Evolutionary conservation across 164 flowering plant genomes (phyloP), one percentile per base, ranked within the genome.

Genomic region (Nymphaea colorata): DNA sequence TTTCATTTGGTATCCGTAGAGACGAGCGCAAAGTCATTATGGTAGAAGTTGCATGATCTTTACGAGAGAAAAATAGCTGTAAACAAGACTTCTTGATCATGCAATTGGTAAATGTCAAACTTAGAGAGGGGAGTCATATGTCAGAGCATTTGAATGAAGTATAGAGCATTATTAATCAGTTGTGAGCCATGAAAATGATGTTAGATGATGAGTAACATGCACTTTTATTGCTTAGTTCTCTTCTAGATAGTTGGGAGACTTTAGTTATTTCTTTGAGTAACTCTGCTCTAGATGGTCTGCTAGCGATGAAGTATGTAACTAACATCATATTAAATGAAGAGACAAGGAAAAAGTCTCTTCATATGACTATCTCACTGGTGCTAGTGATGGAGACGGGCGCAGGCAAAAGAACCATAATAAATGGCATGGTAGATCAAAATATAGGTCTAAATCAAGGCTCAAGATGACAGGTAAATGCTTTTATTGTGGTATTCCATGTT

Each of bases 111-210:
- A 62, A 62, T 62, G 1, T 62, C n/a, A 62, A 62, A 1, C 18
- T 12, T 18, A 62, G 18, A 62, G 17, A 18, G 2, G 64, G 25
- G 8, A 14, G 8, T 7, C 7, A 2, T 62, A 2, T 62, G 8
- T 14, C 25, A 62, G 36, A 62, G 64, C 64, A 62, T 62, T 62
- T 62, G 36, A 62, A 62, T 62, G 64, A 62, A 7, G 7, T 62
- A 6, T 18, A 62, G 18, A 62, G 1, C 25, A 62, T 62, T 1
- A 7, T 62, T 6, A 62, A 62, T 62, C 64, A 62, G 8, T 25
- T 62, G 1, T 62, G 2, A 6, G 12, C 64, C 16, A 62, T 62
- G 64, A 12, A 62, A 16, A 55, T 55, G 2, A 16, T 55, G 59
- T 55, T 55, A 16, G 2, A 55, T 55, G 59, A 55, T 55, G 59